Evolutionary conservation across 352 stramenopile species (phyloP), one percentile per base, ranked within the genome.

Genomic region (Pythium monospermum): DNA sequence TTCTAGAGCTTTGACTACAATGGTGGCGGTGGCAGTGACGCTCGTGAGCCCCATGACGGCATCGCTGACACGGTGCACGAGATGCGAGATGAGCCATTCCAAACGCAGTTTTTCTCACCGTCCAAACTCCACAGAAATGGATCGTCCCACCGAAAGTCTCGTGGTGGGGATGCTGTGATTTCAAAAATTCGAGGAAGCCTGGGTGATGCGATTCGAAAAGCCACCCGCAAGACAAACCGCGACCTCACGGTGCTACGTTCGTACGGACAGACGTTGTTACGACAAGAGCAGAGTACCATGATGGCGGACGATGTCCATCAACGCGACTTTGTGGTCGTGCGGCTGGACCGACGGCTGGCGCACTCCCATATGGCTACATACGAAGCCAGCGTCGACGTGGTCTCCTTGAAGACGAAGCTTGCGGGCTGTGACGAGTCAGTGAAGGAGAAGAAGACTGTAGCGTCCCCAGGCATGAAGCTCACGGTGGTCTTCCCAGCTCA

Each of bases 171-270:
- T 35, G 53, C 45, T 0, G 52, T 64, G 31, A 37, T 69, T 21
- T 41, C 53, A 13, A 87, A 78, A 57, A 80, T 86, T 46, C 75
- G 73, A 15, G 76, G 78, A 26, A 53, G 53, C 4, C 42, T 89
- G n/a, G 78, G 78, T 6, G 78, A 83, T 6, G 50, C 69, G 13
- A 64, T 89, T 42, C 69, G 73, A 4, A 76, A 76, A 39, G 73
- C 78, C 0, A 64, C 71, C 42, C 68, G 78, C 0, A 76, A 70
- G 53, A 71, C 61, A 0, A 77, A 76, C 13, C 65, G 76, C 3
- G 78, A 89, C 26, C 59, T 87, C 30, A 89, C 78, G 10, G 39
- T 89, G 35, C 46, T 89, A 2, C 61, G 73, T 10, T 83, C 73
- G 0, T 60, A 74, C 4, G 69, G 66, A 0, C 78, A 85, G 32